Base-by-base conservation (phyloP, 306 rosid genomes). In the Corylus americana region DNA sequence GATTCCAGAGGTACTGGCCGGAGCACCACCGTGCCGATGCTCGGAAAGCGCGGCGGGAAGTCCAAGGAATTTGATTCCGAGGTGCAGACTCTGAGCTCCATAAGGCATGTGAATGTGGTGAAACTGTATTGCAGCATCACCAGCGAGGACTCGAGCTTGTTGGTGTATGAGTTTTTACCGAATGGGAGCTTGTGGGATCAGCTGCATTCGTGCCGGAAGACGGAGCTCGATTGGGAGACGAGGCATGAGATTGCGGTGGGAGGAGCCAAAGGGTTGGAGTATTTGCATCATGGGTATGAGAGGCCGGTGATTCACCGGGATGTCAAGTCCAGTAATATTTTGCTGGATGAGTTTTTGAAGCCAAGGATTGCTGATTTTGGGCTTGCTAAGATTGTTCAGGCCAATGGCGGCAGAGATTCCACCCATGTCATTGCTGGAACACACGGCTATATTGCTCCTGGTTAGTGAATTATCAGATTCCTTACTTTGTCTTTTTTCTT, bases 301-400 rank as follows among this genome's bases (percentile, higher is more conserved):
- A 89, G 88, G 63, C 96, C 91, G 0, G 96, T 96, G 20, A 88
- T 96, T 55, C 99, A 96, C 55, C 79, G 99, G 35, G 99, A 96
- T 47, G 99, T 96, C 1, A 96, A 96, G 74, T 91, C 99, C 0
- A 96, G 99, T 64, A 96, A 96, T 78, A 96, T 96, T 70, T 85
- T 96, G 82, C 76, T 96, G 79, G 99, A 96, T 74, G 94, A 91
- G 83, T 90, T 82, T 45, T 75, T 96, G 87, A 96, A 93, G 85
- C 99, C 99, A 1, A 89, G 89, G 69, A 96, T 96, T 22, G 94
- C 99, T 0, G 99, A 96, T 81, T 96, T 96, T 17, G 99, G 99
- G 0, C 86, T 96, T 7, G 97, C 99, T 51, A 96, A 90, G 91
- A 87, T 93, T 35, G 86, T 93, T 81, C 88, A 84, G 20, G 77